phyloP scores from a whole-genome alignment of 2,329 filamentous ascomycete species.

The Pseudocercospora pini-densiflorae region DNA sequence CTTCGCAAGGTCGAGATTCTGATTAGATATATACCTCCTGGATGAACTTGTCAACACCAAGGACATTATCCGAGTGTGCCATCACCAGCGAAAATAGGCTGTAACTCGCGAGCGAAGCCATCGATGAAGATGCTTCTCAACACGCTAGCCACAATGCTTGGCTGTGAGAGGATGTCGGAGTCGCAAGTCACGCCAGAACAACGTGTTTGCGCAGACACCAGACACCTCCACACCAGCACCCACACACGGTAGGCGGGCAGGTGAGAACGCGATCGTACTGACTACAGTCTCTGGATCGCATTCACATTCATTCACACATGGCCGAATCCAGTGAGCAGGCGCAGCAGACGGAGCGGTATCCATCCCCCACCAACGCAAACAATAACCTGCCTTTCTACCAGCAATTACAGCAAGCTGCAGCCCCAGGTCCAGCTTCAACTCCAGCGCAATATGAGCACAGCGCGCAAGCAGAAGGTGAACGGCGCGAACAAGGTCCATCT shows the following conservation, averaged over 20 bases:
- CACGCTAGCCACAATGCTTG: constrained; percentile 4
- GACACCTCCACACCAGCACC: background rate
- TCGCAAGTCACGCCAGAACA: background rate
- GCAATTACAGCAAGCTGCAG: constrained; percentile 1
- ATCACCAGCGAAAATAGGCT: background rate
- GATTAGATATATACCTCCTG: background rate
- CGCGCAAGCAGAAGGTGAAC: background rate
- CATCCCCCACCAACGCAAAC: constrained; percentile 15
- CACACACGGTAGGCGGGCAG: background rate
- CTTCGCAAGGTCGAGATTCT: background rate
- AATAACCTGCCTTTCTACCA: constrained; percentile 18
- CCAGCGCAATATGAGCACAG: background rate
- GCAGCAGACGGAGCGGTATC: constrained; percentile 13
- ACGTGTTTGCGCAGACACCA: background rate
- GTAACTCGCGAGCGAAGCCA: background rate
- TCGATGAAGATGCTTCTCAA: background rate
- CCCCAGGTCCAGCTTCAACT: background rate
- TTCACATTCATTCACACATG: background rate
- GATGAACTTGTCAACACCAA: background rate
- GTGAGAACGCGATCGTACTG: background rate
- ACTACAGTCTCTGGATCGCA: background rate
- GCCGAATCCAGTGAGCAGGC: background rate
- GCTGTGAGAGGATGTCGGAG: background rate
- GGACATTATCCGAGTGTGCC: background rate
- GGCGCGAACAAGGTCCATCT: background rate